Evolutionary conservation across 352 stramenopile species (phyloP), one percentile per base, ranked within the genome.

Genomic region (Globisporangium viniferum): DNA sequence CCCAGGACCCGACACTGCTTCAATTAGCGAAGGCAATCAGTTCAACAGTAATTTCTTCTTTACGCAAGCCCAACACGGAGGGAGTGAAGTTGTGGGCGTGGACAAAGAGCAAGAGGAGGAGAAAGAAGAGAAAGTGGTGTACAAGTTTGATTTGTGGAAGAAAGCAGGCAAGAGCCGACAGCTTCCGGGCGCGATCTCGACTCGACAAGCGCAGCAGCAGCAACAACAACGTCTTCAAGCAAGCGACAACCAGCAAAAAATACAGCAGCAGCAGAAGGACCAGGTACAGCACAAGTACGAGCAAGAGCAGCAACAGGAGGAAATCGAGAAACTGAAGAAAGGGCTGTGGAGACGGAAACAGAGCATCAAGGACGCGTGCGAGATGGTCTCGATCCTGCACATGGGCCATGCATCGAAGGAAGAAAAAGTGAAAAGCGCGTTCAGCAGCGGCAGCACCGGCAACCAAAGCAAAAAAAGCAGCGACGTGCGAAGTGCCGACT

Each of bases 131-230:
- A 78, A 81, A 20, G 63, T 69, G 0, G 71, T 88, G 15, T 82
- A 81, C 20, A 73, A 68, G 24, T 92, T 92, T 66, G 76, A 75
- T 8, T 64, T 92, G 5, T 92, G 84, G 82, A 85, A 80, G 20
- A 85, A 83, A 54, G 84, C 82, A 0, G 54, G 68, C 33, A 76
- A 79, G 55, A 82, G 70, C 53, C 75, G 73, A 61, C 46, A 64
- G 7, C 72, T 92, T 12, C 77, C 78, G 0, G 73, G 82, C 24
- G 84, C 84, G 1, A 88, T 90, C 36, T 79, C 86, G 5, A 73
- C 56, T 5, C 66, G 59, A n/a, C 56, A 61, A n/a, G 31, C 56
- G 1, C 27, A 59, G 18, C 54, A 59, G 6, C 29, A 48, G 0
- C 10, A 20, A 49, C 46, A 14, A 56, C 41, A 49, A 49, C 3